Base-by-base conservation (phyloP, 2,329 filamentous ascomycete species). In the Fusarium torreyae region DNA sequence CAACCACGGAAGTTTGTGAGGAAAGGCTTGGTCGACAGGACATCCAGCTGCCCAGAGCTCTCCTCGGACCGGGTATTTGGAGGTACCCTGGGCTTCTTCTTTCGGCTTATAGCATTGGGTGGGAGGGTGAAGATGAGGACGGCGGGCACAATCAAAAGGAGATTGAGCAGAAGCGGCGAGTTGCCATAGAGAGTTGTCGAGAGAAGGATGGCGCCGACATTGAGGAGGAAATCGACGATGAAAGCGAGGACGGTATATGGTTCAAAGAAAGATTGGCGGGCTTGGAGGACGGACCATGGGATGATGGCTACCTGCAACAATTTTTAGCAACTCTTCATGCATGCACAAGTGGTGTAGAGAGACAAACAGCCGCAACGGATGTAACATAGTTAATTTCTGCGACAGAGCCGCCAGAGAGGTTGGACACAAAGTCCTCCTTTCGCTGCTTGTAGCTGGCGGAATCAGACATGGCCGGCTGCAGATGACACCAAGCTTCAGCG, bases 381-480 rank as follows among this genome's bases (percentile, higher is more conserved):
- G 93, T 94, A 72, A 98, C 92, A 74, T 88, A 87, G 78, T 94
- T 95, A 82, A 99, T 94, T 79, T 99, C 96, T 72, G 86, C 83
- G 64, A 97, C 90, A 33, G 89, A 87, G 62, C 96, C 94, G 40
- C 96, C 96, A 8, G 91, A 90, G 31, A 97, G 88, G 78, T 94
- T 93, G 56, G 95, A 97, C 76, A 99, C 96, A 79, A 97, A 97
- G 77, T 94, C 94, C 84, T 97, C 94, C 83, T 99, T 99, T 72
- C 92, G 86, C 75, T 92, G 88, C 82, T 98, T 99, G 85, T 98
- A 97, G 81, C 86, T 91, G 61, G 80, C 80, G 34, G 77, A 49
- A 70, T 76, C 74, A 66, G 81, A 78, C 78, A 83, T 83, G 69
- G 68, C 53, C 63, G 63, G 58, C 34, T 49, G 52, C 34, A 44